Evolutionary conservation across 768 basidiomycete genomes (phyloP), one percentile per base, ranked within the genome.

Genomic region (Panellus pusillus): DNA sequence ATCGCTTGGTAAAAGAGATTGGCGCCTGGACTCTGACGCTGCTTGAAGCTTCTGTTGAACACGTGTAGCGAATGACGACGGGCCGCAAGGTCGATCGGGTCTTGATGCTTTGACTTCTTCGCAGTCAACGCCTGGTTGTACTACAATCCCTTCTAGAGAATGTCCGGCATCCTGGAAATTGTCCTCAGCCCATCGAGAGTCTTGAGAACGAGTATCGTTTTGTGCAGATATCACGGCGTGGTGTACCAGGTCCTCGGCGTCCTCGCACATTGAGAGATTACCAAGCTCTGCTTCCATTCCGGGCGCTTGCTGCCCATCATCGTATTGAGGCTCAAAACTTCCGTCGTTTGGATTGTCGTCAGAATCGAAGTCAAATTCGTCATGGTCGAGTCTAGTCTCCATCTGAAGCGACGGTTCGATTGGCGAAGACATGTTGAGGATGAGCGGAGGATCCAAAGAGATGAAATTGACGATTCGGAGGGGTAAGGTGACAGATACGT

Each of bases 371-470:
- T 46, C 37, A 38, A 17, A 35, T 15, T 52, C 51, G 12, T 17
- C n/a, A 9, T 27, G 18, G 17, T 17, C 19, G n/a, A 3, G 11
- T 35, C 14, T 24, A 32, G 39, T 35, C 42, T 15, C 40, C 43
- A 17, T 27, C 27, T 9, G 38, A 31, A 24, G 9, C 28, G 15
- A n/a, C 1, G 15, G 14, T 41, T 32, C 7, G n/a, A 35, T 29
- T 38, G 35, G 18, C 19, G 37, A 24, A 13, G 39, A 19, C 4
- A 28, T 32, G 59, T 35, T 11, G 62, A 63, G 36, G 61, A 62
- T n/a, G 35, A 86, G 85, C 12, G 87, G 87, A 18, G 91, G 90
- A 66, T 95, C 91, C 58, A 97, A 74, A 12, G 93, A 94, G 27
- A 93, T 70, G 70, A 91, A 90, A 65, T 87, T 93, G 72, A 93